Conservation (phyloP, 352 stramenopile species). For the Discostella stelligera region DNA sequence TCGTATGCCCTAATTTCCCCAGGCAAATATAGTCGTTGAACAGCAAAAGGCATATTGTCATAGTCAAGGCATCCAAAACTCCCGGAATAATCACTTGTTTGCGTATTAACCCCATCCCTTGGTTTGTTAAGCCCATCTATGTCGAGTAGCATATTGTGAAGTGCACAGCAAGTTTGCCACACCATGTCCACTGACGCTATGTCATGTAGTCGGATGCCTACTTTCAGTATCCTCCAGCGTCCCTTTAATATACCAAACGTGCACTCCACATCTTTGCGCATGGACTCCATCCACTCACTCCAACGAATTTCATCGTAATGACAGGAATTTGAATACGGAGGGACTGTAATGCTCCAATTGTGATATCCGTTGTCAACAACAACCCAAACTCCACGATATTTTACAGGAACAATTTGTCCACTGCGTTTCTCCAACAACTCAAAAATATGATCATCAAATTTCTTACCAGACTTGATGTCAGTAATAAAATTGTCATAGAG, state of each 20-base stretch:
- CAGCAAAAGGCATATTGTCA: neutral
- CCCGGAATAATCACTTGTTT: too few relatives aligned
- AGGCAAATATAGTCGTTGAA: neutral
- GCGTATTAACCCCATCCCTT: too few relatives aligned
- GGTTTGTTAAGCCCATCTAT: slow-evolving; percentile 12
- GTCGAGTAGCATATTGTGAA: slow-evolving; percentile 33
- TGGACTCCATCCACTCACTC: slow-evolving; percentile 17
- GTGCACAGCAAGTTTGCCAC: slow-evolving; percentile 24
- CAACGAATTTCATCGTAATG: slow-evolving; percentile 11
- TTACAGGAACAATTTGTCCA: slow-evolving; percentile 5
- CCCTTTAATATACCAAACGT: slow-evolving; percentile 19
- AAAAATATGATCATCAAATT: slow-evolving; percentile 10
- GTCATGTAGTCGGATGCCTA: slow-evolving; percentile 15
- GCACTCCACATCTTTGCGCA: slow-evolving; percentile 27
- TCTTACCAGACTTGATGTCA: slow-evolving; percentile 7
- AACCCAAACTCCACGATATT: slow-evolving; percentile 14
- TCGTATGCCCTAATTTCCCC: neutral
- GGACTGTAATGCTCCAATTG: neutral
- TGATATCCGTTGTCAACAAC: slow-evolving; percentile 3
- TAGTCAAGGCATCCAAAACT: neutral
- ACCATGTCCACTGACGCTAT: slow-evolving; percentile 9
- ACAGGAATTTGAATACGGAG: neutral
- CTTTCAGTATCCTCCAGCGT: slow-evolving; percentile 25
- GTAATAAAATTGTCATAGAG: slow-evolving; percentile 16
- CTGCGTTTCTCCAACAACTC: slow-evolving; percentile 1